Evolutionary conservation across 202 grass and related monocot species (phyloP), one percentile per base, ranked within the genome.

Genomic region (Eragrostis tef): DNA sequence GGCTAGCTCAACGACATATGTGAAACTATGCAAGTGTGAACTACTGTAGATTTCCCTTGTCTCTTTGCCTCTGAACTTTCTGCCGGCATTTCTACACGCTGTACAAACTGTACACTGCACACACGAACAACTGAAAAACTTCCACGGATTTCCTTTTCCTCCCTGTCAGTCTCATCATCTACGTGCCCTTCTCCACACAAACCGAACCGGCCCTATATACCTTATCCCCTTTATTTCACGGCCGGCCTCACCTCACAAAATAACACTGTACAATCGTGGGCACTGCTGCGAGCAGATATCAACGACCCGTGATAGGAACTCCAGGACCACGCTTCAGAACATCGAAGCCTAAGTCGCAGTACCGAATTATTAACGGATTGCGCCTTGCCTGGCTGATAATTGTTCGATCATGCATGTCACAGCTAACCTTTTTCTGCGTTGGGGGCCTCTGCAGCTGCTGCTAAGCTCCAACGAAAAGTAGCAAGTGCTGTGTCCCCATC

Each of bases 401-500:
- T 9, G 48, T n/a, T n/a, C 8, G 12, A 50, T 19, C 71, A 46
- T 74, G 48, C 10, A 34, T n/a, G n/a, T n/a, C 62, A 0, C 17
- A 9, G 34, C 7, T 9, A 13, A 17, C n/a, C 67, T 60, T 73
- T 86, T 41, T 25, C 7, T 5, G 39, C 6, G 24, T 22, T 9
- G 21, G 45, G 29, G 11, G 11, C 43, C 15, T 43, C n/a, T 11
- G n/a, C 0, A 25, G 5, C 58, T 29, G 11, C 24, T 22, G 14
- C 2, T 42, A 19, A 19, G 5, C 64, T 71, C 47, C 73, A 66
- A 29, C 73, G 10, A 67, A 68, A 2, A 34, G 31, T 29, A 13
- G 49, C 79, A 21, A 78, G 47, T 82, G 58, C 39, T 31, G 44
- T 41, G 79, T 87, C 79, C 25, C 48, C 26, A 27, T 71, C 84